Evolutionary conservation across 176 grass and related monocot genomes (phyloP).

Genomic region (Paspalum vaginatum): DNA sequence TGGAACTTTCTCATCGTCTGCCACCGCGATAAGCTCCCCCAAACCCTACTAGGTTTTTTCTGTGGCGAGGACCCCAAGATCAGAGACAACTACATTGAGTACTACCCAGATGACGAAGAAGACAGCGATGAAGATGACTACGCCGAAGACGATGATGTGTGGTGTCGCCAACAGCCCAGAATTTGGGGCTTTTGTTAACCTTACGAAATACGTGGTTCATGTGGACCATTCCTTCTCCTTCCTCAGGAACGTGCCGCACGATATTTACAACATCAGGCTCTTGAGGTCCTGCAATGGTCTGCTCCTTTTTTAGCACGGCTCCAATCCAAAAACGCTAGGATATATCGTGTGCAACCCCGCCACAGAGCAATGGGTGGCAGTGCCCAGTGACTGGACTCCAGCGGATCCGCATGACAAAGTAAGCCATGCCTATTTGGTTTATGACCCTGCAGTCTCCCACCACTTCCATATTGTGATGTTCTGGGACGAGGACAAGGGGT

Average conservation of each 20-base stretch:
- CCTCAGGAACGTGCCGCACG: neutral
- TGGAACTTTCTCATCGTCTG: neutral
- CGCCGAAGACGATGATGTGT: no score
- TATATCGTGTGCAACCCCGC: slow-evolving; percentile 1
- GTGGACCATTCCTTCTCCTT: neutral
- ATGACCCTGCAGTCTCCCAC: neutral
- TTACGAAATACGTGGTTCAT: no score
- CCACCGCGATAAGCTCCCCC: neutral
- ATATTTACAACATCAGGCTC: neutral
- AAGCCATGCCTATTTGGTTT: neutral
- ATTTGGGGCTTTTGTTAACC: no score
- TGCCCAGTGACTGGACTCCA: neutral
- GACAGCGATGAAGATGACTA: no score
- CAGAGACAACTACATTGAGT: no score
- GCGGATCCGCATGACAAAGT: no score
- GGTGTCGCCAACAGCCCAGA: no score
- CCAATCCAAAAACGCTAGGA: neutral
- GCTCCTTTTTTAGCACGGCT: neutral
- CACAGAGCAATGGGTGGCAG: neutral
- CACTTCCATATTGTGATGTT: neutral
- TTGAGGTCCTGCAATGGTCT: slow-evolving; percentile 5
- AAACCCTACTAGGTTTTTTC: neutral
- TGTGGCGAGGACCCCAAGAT: neutral
- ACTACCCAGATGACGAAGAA: no score
- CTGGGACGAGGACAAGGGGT: no score